Evolutionary conservation across 2,329 filamentous ascomycete genomes (phyloP).

Genomic region (Fusarium virguliforme): DNA sequence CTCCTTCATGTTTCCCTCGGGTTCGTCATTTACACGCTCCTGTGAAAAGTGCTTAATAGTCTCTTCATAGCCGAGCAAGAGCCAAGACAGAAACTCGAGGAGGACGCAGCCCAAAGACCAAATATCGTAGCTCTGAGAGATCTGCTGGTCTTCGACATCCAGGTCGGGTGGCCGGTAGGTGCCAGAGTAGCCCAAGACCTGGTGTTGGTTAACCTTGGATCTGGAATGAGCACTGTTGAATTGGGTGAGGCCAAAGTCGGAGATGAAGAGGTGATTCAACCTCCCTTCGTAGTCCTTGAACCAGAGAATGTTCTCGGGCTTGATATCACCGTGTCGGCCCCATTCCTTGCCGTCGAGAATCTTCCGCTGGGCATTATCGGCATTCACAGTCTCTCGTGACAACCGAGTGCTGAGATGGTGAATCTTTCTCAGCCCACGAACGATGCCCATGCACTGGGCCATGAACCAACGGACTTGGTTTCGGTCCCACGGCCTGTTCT

Average conservation of each 20-base stretch:
- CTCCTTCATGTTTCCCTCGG: neutral
- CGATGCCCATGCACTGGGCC: neutral
- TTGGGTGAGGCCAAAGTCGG: conserved; percentile 25
- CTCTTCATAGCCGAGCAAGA: neutral
- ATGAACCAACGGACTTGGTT: neutral
- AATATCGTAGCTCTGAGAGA: conserved; percentile 24
- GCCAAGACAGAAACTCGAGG: neutral
- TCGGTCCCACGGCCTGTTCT: neutral
- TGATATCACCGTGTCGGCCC: conserved; percentile 24
- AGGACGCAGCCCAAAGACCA: neutral
- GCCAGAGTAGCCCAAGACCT: neutral
- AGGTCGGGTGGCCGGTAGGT: conserved; percentile 22
- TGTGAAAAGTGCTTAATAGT: neutral
- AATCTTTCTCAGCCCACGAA: neutral
- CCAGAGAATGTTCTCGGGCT: conserved; percentile 12
- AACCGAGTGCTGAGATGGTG: conserved; percentile 1
- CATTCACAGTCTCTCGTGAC: neutral
- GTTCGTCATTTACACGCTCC: neutral
- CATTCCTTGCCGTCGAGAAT: conserved; percentile 5
- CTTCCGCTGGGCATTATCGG: neutral
- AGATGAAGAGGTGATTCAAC: neutral
- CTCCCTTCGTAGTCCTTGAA: neutral
- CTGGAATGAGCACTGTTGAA: conserved; percentile 14
- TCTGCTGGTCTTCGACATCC: neutral
- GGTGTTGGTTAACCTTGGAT: conserved; percentile 5